phyloP scores from a whole-genome alignment of 805 yeast species.

The Komagataella populi region DNA sequence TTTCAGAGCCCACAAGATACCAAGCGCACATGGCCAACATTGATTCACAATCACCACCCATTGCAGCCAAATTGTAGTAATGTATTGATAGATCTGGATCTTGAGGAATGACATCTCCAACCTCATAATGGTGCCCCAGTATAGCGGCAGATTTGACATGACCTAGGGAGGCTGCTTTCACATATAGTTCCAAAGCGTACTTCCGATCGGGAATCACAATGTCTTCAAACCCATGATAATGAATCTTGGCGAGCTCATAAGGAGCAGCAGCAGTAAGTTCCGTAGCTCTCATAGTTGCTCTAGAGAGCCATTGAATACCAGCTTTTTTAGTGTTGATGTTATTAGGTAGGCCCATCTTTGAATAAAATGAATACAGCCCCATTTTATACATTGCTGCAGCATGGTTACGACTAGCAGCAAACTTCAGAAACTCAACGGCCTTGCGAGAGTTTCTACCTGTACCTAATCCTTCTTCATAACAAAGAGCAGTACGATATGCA shows the following conservation, averaged over 20 bases:
- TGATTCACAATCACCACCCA: conserved; percentile 75
- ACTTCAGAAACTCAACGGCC: conserved; percentile 68
- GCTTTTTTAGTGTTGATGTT: conserved; percentile 60
- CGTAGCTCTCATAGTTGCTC: conserved; percentile 76
- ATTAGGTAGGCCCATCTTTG: conserved; percentile 68
- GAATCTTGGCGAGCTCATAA: conserved; percentile 76
- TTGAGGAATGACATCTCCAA: conserved; percentile 62
- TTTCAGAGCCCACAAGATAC: conserved; percentile 87
- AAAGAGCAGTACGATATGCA: conserved; percentile 81
- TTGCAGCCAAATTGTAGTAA: conserved; percentile 84
- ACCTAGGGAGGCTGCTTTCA: conserved; percentile 82
- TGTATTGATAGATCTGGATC: conserved; percentile 81
- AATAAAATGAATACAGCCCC: conserved; percentile 77
- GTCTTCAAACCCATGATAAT: conserved; percentile 75
- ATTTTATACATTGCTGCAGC: conserved; percentile 94
- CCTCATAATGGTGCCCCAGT: conserved; percentile 75
- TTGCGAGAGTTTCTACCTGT: conserved; percentile 79
- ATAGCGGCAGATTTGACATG: conserved; percentile 69
- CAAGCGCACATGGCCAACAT: conserved; percentile 95
- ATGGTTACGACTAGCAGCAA: conserved; percentile 84
- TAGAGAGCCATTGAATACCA: conserved; percentile 86
- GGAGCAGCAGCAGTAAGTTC: conserved; percentile 90
- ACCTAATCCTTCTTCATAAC: conserved; percentile 92
- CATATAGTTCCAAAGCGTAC: conserved; percentile 77
- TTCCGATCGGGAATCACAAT: conserved; percentile 70